These are phyloP conservation scores for Neonothopanus nambi DNA, from an alignment of 1,284 basidiomycete genomes.

Conservation along the genomic window DNA sequence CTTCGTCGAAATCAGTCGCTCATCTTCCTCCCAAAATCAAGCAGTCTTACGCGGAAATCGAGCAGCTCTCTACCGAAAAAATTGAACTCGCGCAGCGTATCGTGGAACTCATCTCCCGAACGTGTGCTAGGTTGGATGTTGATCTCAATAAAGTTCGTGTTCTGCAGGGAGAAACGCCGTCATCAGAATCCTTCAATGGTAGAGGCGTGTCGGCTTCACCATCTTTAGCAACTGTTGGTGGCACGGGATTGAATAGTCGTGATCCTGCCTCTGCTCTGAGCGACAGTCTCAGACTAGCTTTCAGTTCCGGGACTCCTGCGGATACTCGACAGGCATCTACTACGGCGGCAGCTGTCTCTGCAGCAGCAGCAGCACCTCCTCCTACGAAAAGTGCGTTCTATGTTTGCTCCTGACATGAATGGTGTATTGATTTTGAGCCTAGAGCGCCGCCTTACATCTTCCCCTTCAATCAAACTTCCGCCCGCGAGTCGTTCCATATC, in stretches of 20 bases:
- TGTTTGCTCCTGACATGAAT: constrained; percentile 3
- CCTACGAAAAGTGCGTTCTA: constrained; percentile 38
- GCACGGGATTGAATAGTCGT: constrained; percentile 22
- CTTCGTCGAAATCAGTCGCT: constrained; percentile 32
- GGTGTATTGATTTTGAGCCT: background rate
- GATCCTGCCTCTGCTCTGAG: constrained; percentile 19
- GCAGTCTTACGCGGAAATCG: constrained; percentile 44
- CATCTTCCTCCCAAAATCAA: constrained; percentile 42
- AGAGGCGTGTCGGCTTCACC: constrained; percentile 26
- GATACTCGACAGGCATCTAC: background rate
- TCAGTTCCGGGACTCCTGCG: constrained; percentile 5
- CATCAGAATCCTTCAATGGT: background rate
- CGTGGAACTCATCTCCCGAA: constrained; percentile 42
- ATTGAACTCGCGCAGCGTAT: constrained; percentile 52
- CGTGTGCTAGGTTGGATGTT: constrained; percentile 50
- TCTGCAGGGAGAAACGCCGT: constrained; percentile 50
- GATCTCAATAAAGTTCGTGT: constrained; percentile 55
- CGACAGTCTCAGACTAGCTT: constrained; percentile 13
- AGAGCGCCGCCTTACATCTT: constrained; percentile 30
- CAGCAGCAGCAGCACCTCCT: constrained; percentile 14
- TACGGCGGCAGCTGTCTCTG: constrained; percentile 9
- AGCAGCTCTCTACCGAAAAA: constrained; percentile 55
- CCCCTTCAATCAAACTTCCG: constrained; percentile 34
- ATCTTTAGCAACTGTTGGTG: constrained; percentile 32
- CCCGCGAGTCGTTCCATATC: constrained; percentile 21